Conservation (phyloP, 2,329 filamentous ascomycete genomes). For the Pseudocercospora vitis region DNA sequence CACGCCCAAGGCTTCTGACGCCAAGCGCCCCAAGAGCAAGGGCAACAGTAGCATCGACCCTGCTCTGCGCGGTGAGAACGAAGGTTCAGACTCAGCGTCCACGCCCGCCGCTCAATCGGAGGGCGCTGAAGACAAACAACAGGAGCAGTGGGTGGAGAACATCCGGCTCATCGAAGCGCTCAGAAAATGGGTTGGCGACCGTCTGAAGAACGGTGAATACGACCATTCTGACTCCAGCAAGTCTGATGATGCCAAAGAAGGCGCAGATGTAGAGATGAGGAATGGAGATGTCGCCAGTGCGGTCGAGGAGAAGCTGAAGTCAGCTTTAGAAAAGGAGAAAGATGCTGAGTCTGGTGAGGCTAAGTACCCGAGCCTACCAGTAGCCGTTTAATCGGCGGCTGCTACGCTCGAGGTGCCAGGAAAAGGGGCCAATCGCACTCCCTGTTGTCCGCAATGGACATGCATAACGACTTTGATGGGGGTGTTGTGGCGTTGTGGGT, state of each 20-base stretch:
- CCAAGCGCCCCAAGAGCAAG: conserved; percentile 34
- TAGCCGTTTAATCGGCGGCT: conserved; percentile 12
- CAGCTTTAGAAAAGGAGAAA: conserved; percentile 21
- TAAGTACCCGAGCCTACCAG: conserved; percentile 27
- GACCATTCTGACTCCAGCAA: conserved; percentile 36
- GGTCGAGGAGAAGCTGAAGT: conserved; percentile 30
- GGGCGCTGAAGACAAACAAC: conserved; percentile 46
- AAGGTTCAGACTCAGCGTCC: conserved; percentile 32
- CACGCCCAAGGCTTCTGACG: conserved; percentile 37
- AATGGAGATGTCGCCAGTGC: conserved; percentile 24
- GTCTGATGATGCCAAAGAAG: conserved; percentile 18
- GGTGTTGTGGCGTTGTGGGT: conserved; percentile 18
- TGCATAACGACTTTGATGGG: conserved; percentile 18
- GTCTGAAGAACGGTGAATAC: conserved; percentile 56
- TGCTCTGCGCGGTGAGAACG: conserved; percentile 38
- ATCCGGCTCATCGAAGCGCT: conserved; percentile 63
- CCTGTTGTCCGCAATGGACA: background rate
- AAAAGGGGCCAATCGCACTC: background rate
- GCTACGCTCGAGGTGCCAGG: background rate
- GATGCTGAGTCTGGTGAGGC: conserved; percentile 18
- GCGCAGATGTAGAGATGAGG: conserved; percentile 23
- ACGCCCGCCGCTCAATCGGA: conserved; percentile 34
- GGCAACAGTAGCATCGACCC: conserved; percentile 39
- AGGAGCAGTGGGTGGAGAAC: conserved; percentile 62
- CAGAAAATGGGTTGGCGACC: conserved; percentile 57